These are phyloP conservation scores for Fusarium pseudograminearum DNA, from an alignment of 2,329 filamentous ascomycete genomes.

Conservation along the genomic window DNA sequence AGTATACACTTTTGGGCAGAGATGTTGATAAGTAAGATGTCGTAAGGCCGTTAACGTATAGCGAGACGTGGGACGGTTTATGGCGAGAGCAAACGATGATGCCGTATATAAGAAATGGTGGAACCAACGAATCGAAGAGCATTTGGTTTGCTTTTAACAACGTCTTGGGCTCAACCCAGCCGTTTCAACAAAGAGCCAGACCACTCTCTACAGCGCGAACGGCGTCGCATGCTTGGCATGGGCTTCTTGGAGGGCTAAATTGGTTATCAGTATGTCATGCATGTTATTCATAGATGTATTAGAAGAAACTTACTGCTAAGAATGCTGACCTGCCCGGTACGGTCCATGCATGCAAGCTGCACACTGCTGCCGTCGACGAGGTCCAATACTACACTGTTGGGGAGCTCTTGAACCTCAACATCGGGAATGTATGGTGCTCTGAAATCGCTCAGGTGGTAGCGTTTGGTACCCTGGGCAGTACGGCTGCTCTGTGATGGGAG, in stretches of 20 bases:
- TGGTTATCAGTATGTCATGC: slow-evolving; percentile 12
- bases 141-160: slow-evolving; percentile 5
- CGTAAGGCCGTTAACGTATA: slow-evolving; percentile 38
- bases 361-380: slow-evolving; percentile 71
- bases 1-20: slow-evolving; percentile 32
- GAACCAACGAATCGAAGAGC: slow-evolving; percentile 14
- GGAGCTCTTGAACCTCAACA: slow-evolving; percentile 90
- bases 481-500: slow-evolving; percentile 66
- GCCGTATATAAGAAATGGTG: slow-evolving; percentile 33
- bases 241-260: slow-evolving; percentile 53
- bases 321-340: slow-evolving; percentile 67
- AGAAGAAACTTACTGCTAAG: slow-evolving; percentile 62
- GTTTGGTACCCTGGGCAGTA: slow-evolving; percentile 68
- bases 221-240: slow-evolving; percentile 51
- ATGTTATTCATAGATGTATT: not conserved
- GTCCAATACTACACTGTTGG: slow-evolving; percentile 79
- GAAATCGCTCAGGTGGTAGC: slow-evolving; percentile 90
- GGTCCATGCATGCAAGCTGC: slow-evolving; percentile 73
- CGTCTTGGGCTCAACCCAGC: slow-evolving; percentile 14
- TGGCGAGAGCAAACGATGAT: slow-evolving; percentile 4
- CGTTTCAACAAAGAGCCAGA: not conserved
- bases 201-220: slow-evolving; percentile 48
- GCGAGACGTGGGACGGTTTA: slow-evolving; percentile 27
- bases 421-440: slow-evolving; percentile 83
- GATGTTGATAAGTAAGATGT: slow-evolving; percentile 22